Evolutionary conservation across 2,329 filamentous ascomycete genomes (phyloP).

Genomic region (Fusarium citri): DNA sequence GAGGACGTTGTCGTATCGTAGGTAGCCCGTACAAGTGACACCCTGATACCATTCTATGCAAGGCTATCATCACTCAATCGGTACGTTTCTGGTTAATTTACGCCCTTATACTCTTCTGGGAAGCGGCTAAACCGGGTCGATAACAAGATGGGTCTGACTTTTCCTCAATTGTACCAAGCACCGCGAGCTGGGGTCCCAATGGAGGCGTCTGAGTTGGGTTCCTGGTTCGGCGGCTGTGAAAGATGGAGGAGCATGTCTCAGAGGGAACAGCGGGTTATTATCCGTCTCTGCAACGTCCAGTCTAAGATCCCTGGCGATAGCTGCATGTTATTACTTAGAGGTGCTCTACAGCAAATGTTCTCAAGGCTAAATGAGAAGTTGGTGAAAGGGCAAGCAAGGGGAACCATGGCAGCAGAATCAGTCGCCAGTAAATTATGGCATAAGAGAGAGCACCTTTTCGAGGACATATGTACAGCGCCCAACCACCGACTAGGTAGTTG

Average conservation of each 20-base stretch:
- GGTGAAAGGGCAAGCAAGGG: not conserved
- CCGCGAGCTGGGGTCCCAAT: slow-evolving; percentile 20
- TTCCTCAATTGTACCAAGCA: slow-evolving; percentile 31
- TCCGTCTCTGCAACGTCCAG: slow-evolving; percentile 18
- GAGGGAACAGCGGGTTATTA: slow-evolving; percentile 3
- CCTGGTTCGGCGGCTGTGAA: slow-evolving; percentile 17
- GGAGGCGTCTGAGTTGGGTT: slow-evolving; percentile 36
- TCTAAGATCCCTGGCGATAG: not conserved
- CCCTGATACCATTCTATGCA: slow-evolving; percentile 22
- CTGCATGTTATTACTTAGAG: slow-evolving; percentile 7
- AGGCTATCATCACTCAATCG: slow-evolving; percentile 30
- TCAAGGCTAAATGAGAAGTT: not conserved
- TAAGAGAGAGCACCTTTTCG: not conserved
- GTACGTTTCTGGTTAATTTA: not conserved
- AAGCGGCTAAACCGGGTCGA: slow-evolving; percentile 28
- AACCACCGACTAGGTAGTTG: not conserved
- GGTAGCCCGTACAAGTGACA: not conserved
- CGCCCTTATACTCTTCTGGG: slow-evolving; percentile 34
- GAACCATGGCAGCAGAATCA: not conserved
- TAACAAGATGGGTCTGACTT: slow-evolving; percentile 18
- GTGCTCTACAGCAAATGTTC: not conserved
- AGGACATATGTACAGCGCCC: not conserved
- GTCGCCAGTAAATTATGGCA: not conserved
- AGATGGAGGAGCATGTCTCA: slow-evolving; percentile 11
- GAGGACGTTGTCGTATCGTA: slow-evolving; percentile 19